These are phyloP conservation scores for Akanthomyces dipterigenus DNA, from an alignment of 2,329 filamentous ascomycete species.

Conservation along the genomic window DNA sequence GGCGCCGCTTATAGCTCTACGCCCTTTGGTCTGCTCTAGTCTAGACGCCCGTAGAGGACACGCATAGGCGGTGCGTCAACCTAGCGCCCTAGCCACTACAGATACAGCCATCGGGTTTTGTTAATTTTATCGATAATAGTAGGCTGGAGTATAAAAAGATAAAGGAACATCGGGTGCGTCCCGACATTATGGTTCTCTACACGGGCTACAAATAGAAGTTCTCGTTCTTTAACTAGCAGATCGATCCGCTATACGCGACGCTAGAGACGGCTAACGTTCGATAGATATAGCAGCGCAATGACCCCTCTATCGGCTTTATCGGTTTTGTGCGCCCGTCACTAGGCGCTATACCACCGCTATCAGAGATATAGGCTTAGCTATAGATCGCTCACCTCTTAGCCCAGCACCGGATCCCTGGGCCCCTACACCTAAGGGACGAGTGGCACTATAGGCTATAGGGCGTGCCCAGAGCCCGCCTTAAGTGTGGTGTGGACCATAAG, in stretches of 20 bases:
- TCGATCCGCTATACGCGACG: slow-evolving; percentile 27
- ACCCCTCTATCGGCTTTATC: slow-evolving; percentile 36
- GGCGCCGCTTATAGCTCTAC: slow-evolving; percentile 17
- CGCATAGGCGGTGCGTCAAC: slow-evolving; percentile 30
- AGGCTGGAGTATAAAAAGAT: slow-evolving; percentile 25
- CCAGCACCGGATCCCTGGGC: slow-evolving; percentile 14
- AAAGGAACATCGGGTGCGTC: slow-evolving; percentile 24
- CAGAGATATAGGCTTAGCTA: slow-evolving; percentile 39
- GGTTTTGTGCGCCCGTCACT: slow-evolving; percentile 38
- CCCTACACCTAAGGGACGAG: slow-evolving; percentile 11
- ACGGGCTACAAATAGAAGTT: slow-evolving; percentile 40
- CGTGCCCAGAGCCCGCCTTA: not conserved
- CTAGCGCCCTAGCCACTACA: slow-evolving; percentile 35
- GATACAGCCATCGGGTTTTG: slow-evolving; percentile 26
- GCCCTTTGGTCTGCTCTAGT: slow-evolving; percentile 28
- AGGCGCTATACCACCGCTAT: slow-evolving; percentile 38
- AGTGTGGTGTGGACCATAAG: not conserved
- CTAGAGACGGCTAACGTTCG: slow-evolving; percentile 43
- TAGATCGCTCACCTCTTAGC: slow-evolving; percentile 19
- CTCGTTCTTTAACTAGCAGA: slow-evolving; percentile 25
- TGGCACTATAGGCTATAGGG: not conserved
- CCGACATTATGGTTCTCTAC: slow-evolving; percentile 36
- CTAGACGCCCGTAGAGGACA: slow-evolving; percentile 27
- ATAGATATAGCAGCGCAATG: slow-evolving; percentile 37
- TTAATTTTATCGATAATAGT: slow-evolving; percentile 28